Conservation (phyloP, 2,329 filamentous ascomycete genomes). For the Talaromyces sp. region DNA sequence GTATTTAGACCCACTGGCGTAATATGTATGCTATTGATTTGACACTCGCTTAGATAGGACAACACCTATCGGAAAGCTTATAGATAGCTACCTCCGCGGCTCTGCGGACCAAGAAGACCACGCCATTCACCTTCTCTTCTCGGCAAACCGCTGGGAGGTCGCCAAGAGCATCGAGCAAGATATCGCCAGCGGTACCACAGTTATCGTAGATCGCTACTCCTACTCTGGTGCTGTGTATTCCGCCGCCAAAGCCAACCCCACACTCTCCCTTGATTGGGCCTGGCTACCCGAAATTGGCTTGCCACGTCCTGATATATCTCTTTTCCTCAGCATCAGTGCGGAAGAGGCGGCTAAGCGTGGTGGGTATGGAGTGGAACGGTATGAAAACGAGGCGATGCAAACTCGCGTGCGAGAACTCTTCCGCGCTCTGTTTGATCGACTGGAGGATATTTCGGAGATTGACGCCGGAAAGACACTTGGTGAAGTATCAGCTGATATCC, state of each 20-base stretch:
- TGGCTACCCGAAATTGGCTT: slow-evolving; percentile 82
- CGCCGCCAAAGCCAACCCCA: slow-evolving; percentile 77
- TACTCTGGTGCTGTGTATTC: slow-evolving; percentile 94
- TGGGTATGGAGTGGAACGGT: slow-evolving; percentile 87
- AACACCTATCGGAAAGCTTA: slow-evolving; percentile 84
- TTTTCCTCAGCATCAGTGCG: slow-evolving; percentile 83
- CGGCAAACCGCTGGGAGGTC: slow-evolving; percentile 85
- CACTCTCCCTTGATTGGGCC: slow-evolving; percentile 75
- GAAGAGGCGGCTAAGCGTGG: slow-evolving; percentile 72
- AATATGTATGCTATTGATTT: slow-evolving; percentile 11
- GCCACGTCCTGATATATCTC: slow-evolving; percentile 80
- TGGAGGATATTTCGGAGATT: slow-evolving; percentile 55
- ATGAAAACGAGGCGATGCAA: slow-evolving; percentile 85
- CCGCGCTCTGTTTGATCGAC: slow-evolving; percentile 52
- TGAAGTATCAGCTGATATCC: slow-evolving; percentile 52
- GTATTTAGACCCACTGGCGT: slow-evolving; percentile 41
- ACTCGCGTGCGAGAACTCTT: slow-evolving; percentile 75
- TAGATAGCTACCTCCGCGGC: slow-evolving; percentile 77
- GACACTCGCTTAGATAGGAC: slow-evolving; percentile 64
- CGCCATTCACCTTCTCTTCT: slow-evolving; percentile 86
- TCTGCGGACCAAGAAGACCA: slow-evolving; percentile 78
- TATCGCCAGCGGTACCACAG: slow-evolving; percentile 68
- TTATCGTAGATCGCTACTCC: slow-evolving; percentile 92
- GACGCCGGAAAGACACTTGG: slow-evolving; percentile 58
- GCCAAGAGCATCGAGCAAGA: slow-evolving; percentile 45